These are phyloP conservation scores for Auricularia sp. DNA, from an alignment of 768 basidiomycete species.

Conservation along the genomic window DNA sequence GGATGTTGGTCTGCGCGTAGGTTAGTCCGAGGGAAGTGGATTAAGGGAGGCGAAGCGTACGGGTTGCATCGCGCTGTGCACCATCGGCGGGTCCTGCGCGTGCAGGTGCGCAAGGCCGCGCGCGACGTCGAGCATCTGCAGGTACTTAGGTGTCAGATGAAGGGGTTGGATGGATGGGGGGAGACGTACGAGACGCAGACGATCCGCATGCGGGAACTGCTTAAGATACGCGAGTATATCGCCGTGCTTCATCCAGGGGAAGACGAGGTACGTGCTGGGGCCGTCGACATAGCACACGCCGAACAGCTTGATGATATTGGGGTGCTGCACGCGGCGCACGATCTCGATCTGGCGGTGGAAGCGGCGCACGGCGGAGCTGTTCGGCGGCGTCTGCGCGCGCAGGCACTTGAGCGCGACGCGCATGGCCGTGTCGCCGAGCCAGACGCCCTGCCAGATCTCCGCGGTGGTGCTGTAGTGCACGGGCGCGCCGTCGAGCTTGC, in stretches of 20 bases:
- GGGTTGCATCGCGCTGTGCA: not conserved
- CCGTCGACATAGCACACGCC: not conserved
- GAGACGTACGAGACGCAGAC: not conserved
- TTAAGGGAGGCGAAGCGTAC: not conserved
- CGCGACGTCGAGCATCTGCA: not conserved
- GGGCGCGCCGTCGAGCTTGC: not conserved
- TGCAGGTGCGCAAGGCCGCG: not conserved
- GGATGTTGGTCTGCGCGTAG: not conserved
- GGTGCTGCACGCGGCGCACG: not conserved
- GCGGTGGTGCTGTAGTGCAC: not conserved
- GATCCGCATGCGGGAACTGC: not conserved
- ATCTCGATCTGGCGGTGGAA: not conserved
- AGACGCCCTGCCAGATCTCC: not conserved
- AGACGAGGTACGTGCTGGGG: not conserved
- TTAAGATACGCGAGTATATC: not conserved
- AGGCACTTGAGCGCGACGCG: not conserved
- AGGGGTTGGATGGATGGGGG: not conserved
- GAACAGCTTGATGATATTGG: not conserved
- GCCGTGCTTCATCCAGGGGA: not conserved
- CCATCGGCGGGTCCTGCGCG: not conserved
- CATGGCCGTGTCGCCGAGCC: not conserved
- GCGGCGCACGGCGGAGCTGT: not conserved
- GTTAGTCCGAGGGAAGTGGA: not conserved
- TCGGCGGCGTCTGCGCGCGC: not conserved
- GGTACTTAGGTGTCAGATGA: not conserved